Base-by-base conservation (phyloP, 2,329 filamentous ascomycete species). In the Chaetomiaceae sp. region DNA sequence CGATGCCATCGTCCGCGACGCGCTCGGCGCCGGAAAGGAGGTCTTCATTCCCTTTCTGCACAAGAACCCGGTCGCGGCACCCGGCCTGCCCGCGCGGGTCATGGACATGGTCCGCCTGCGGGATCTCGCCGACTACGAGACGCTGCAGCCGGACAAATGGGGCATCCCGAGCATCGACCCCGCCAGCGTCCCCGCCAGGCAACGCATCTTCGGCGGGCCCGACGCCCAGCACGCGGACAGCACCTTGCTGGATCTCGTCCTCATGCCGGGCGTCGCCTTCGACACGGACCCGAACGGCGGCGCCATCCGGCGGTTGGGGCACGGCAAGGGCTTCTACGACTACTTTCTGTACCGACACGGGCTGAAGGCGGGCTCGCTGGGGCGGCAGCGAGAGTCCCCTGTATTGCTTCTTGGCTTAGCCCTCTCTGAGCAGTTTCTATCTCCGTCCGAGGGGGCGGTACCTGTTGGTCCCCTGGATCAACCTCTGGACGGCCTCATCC, bases 271-370 rank as follows among this genome's bases (percentile, higher is more conserved):
- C 11, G 86, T 98, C 59, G 91, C 88, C 3, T 98, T 98, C 66
- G 90, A 96, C 64, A 56, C 72, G 41, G 74, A 79, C 49, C 65
- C 68, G 12, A 60, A 67, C 10, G 66, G 66, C 19, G 72, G 72
- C 3, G 70, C 69, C 11, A 76, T 93, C 50, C 79, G 84, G 56
- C 78, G 93, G 57, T 75, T 97, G 17, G 93, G 93, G 33, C 93
- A 98, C 66, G 93, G 93, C 47, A 95, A 88, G 66, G 93, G 93
- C 26, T 98, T 95, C 69, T 98, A 98, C 72, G 93, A 98, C 70
- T 86, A 83, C 65, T 98, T 95, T 66, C 69, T 98, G 62, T 79
- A 84, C 60, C 80, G 84, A 56, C 95, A 90, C 59, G 64, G 69
- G 42, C 62, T 75, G 64, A 75, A 65, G 65, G 50, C 59, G 22